phyloP scores from a whole-genome alignment of 225 moss, liverwort and hornwort genomes.

The Antitrichia curtipendula region DNA sequence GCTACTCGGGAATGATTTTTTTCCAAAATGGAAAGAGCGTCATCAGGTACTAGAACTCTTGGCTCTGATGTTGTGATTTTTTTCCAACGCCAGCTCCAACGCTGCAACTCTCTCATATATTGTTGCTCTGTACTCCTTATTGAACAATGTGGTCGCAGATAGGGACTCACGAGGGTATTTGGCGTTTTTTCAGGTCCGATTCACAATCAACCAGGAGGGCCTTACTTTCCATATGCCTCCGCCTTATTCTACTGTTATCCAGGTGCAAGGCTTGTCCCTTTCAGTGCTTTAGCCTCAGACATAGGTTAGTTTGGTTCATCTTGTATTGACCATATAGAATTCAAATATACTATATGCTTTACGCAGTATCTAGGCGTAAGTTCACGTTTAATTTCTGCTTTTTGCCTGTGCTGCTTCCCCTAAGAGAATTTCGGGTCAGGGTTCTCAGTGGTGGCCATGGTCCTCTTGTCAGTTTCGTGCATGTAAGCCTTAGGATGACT shows the following conservation, averaged over 20 bases:
- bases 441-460: neutral
- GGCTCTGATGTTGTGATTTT: neutral
- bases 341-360: neutral
- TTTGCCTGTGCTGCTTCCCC: neutral
- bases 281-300: neutral
- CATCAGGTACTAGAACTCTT: conserved; percentile 61
- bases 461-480: neutral
- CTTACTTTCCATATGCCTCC: conserved; percentile 75
- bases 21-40: conserved; percentile 94
- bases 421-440: neutral
- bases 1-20: conserved; percentile 73
- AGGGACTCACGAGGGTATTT: neutral
- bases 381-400: neutral
- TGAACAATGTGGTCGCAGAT: neutral
- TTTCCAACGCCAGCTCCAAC: neutral
- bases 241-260: conserved; percentile 80
- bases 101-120: neutral
- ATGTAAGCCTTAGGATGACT: neutral
- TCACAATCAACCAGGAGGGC: conserved; percentile 37
- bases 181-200: conserved; percentile 51
- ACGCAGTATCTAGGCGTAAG: neutral
- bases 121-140: neutral
- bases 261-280: conserved; percentile 34
- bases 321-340: neutral
- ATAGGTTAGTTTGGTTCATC: neutral